Percentiles rank a stretch among this genome's conserved stretches.
phyloP scores from a whole-genome alignment of 1,284 basidiomycete species.

The Takashimella koratensis region DNA sequence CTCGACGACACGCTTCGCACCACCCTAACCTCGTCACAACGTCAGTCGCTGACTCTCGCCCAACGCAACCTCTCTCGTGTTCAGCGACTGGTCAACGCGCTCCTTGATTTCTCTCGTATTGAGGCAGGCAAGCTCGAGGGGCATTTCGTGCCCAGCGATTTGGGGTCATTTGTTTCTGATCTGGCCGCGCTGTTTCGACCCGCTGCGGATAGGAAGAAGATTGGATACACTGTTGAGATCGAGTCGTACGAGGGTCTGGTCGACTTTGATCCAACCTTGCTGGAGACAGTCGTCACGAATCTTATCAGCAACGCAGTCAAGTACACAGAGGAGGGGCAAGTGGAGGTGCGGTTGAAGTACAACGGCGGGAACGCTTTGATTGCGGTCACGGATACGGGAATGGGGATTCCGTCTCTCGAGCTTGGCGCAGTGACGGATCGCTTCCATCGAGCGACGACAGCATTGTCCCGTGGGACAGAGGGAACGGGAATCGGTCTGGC shows the following conservation, averaged over 20 bases:
- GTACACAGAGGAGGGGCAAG: slow-evolving; percentile 35
- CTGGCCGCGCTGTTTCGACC: slow-evolving; percentile 47
- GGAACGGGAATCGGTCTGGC: slow-evolving; percentile 35
- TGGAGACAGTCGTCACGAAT: slow-evolving; percentile 48
- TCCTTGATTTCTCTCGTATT: slow-evolving; percentile 46
- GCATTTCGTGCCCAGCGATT: slow-evolving; percentile 40
- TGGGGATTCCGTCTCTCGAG: slow-evolving; percentile 42
- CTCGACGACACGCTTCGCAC: slow-evolving; percentile 37
- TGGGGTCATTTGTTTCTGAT: slow-evolving; percentile 41
- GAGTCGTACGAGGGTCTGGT: slow-evolving; percentile 31
- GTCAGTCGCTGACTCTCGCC: slow-evolving; percentile 30
- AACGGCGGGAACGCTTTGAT: slow-evolving; percentile 27
- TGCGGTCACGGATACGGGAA: slow-evolving; percentile 47
- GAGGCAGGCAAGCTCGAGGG: slow-evolving; percentile 43
- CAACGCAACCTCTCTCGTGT: slow-evolving; percentile 41
- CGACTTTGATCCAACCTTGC: slow-evolving; percentile 45
- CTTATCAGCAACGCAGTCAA: slow-evolving; percentile 48
- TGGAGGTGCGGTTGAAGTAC: slow-evolving; percentile 34
- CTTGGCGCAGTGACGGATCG: slow-evolving; percentile 24
- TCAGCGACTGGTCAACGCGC: slow-evolving; percentile 40
- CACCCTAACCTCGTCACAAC: slow-evolving; percentile 18
- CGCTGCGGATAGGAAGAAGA: slow-evolving; percentile 27
- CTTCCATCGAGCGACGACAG: slow-evolving; percentile 33
- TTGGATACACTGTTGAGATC: slow-evolving; percentile 40
- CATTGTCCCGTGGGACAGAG: slow-evolving; percentile 23